A percentile compares a stretch with the other conserved stretches of the same genome.
These are phyloP conservation scores for Lentinula lateritia DNA, from an alignment of 768 basidiomycete species.

Conservation along the genomic window DNA sequence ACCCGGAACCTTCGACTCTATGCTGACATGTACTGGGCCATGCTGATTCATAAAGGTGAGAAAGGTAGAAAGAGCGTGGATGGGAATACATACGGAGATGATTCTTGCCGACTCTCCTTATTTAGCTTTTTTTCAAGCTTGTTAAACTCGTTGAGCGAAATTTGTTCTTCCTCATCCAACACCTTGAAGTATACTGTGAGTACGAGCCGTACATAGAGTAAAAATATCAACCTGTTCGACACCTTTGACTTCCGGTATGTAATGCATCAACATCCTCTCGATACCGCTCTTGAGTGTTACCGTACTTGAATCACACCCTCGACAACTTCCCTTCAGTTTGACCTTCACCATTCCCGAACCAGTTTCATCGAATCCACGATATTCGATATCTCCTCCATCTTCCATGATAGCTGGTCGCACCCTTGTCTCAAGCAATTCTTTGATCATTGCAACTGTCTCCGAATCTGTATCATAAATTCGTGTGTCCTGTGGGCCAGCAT, in stretches of 20 bases:
- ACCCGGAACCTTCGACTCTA: conserved; percentile 23
- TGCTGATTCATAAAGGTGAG: conserved; percentile 32
- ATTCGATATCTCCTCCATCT: conserved; percentile 98
- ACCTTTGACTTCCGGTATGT: conserved; percentile 92
- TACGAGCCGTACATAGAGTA: neutral
- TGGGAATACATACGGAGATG: conserved; percentile 32
- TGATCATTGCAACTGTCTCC: conserved; percentile 98
- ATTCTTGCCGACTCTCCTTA: conserved; percentile 28
- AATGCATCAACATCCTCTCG: conserved; percentile 99
- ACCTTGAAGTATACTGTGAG: conserved; percentile 42
- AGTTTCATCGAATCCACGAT: conserved; percentile 81
- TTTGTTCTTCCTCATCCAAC: conserved; percentile 82
- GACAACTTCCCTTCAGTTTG: conserved; percentile 94
- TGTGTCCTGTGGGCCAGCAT: conserved; percentile 90
- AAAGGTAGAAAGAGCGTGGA: conserved; percentile 3
- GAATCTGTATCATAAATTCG: conserved; percentile 90
- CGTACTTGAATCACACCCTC: conserved; percentile 90
- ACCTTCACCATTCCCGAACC: conserved; percentile 76
- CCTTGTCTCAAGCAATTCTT: conserved; percentile 91
- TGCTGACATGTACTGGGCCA: conserved; percentile 81
- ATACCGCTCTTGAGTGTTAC: conserved; percentile 97
- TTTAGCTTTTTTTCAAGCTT: conserved; percentile 76
- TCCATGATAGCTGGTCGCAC: conserved; percentile 98
- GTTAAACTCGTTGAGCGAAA: conserved; percentile 83
- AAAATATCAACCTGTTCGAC: conserved; percentile 68